These are phyloP conservation scores for Dictyostelium brefeldianum DNA, from an alignment of 78 protist genomes.

Conservation along the genomic window DNA sequence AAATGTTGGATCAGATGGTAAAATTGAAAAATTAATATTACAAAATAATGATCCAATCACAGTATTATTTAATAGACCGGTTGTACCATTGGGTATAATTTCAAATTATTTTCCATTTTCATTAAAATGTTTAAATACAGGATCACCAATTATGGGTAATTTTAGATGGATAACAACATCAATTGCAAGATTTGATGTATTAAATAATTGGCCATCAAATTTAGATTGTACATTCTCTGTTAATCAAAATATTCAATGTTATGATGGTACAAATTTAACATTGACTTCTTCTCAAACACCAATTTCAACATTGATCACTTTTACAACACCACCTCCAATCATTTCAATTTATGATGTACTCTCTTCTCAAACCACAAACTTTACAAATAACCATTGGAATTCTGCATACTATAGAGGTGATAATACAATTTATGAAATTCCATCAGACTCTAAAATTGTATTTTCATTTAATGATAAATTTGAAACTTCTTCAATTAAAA, in stretches of 20 bases:
- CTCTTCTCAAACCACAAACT: neutral
- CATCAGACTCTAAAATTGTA: slow-evolving; percentile 46
- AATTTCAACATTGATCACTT: neutral
- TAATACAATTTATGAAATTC: slow-evolving; percentile 19
- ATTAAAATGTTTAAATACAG: neutral
- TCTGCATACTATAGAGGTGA: neutral
- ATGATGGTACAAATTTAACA: slow-evolving; percentile 1
- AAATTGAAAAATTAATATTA: neutral
- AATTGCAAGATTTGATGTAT: slow-evolving; percentile 59
- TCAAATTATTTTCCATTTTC: slow-evolving; percentile 19
- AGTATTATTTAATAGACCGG: slow-evolving; percentile 44
- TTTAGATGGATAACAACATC: slow-evolving; percentile 75
- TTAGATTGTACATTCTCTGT: slow-evolving; percentile 46
- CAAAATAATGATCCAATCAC: slow-evolving; percentile 40
- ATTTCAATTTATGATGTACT: neutral
- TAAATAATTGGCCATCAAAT: slow-evolving; percentile 68
- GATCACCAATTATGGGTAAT: neutral
- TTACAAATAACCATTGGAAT: slow-evolving; percentile 39
- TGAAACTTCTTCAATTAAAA: neutral
- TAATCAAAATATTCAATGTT: slow-evolving; percentile 14
- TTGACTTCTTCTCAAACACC: neutral
- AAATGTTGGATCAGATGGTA: neutral
- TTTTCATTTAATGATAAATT: neutral
- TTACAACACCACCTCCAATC: slow-evolving; percentile 21
- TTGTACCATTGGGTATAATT: slow-evolving; percentile 25